A percentile compares a stretch with the other conserved stretches of the same genome.
Evolutionary conservation across 2,329 filamentous ascomycete species (phyloP).

Genomic region (Ophiostoma himal-ulmi): DNA sequence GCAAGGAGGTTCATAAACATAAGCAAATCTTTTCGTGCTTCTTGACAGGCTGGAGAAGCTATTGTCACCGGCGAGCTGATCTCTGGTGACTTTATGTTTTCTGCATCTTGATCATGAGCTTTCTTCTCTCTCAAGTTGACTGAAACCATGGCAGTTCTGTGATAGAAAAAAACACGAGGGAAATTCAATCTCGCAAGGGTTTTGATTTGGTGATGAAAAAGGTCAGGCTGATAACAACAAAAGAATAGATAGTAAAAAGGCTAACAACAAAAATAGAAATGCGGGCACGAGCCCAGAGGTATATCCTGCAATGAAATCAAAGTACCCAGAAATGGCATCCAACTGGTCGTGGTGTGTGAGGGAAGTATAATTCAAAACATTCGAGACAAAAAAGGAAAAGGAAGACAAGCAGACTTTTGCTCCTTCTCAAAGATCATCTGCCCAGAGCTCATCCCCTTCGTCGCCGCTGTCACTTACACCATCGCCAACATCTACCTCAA

Average conservation of each 20-base stretch:
- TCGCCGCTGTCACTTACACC: constrained; percentile 33
- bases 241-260: neutral
- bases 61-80: neutral
- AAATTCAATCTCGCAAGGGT: too few relatives aligned
- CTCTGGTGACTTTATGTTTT: neutral
- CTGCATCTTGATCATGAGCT: neutral
- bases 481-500: constrained; percentile 52
- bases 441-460: constrained; percentile 32
- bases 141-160: neutral
- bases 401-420: neutral
- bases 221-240: neutral
- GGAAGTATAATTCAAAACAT: too few relatives aligned
- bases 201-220: neutral
- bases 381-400: neutral
- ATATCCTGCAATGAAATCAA: constrained; percentile 7
- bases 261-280: neutral
- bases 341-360: too few relatives aligned
- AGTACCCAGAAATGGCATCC: neutral
- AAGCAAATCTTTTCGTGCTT: neutral
- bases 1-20: neutral
- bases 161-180: neutral
- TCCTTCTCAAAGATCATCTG: constrained; percentile 22
- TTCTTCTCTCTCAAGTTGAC: too few relatives aligned
- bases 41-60: neutral
- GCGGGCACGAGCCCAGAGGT: constrained; percentile 10